Evolutionary conservation across 805 yeast genomes (phyloP).

Genomic region (Yamadazyma akitaensis): DNA sequence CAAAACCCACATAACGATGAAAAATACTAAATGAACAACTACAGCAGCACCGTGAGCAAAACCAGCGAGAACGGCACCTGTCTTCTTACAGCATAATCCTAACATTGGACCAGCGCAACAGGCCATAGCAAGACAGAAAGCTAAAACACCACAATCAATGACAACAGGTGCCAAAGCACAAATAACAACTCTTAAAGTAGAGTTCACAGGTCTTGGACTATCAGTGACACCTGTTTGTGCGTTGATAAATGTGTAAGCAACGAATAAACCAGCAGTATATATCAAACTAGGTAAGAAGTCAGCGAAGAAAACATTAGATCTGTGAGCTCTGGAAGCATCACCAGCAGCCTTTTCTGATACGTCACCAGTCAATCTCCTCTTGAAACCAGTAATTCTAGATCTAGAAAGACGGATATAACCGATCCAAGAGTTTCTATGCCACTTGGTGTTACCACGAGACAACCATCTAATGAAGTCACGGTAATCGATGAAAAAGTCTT

Average conservation of each 20-base stretch:
- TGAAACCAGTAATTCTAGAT: constrained; percentile 89
- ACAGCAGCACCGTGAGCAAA: constrained; percentile 96
- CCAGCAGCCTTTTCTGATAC: constrained; percentile 64
- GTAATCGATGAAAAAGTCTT: constrained; percentile 94
- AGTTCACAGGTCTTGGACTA: constrained; percentile 54
- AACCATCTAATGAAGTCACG: constrained; percentile 89
- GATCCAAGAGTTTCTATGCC: constrained; percentile 88
- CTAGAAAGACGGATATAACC: constrained; percentile 78
- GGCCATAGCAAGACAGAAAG: constrained; percentile 73
- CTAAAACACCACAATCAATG: constrained; percentile 81
- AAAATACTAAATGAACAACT: constrained; percentile 78
- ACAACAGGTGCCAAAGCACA: constrained; percentile 90
- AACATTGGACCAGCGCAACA: constrained; percentile 98
- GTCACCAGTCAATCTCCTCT: constrained; percentile 66
- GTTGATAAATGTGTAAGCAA: constrained; percentile 77
- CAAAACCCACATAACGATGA: constrained; percentile 94
- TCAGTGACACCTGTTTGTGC: constrained; percentile 79
- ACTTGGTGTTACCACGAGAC: constrained; percentile 85
- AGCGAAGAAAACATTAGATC: constrained; percentile 72
- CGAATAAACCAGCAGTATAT: constrained; percentile 66
- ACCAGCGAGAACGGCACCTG: constrained; percentile 94
- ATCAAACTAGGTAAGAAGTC: constrained; percentile 74
- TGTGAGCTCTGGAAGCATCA: constrained; percentile 73
- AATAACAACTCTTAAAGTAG: constrained; percentile 66
- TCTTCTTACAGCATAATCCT: constrained; percentile 93